Percentiles rank a stretch among this genome's conserved stretches.
phyloP scores from a whole-genome alignment of 2,329 filamentous ascomycete species.

The Aureobasidium sp. region DNA sequence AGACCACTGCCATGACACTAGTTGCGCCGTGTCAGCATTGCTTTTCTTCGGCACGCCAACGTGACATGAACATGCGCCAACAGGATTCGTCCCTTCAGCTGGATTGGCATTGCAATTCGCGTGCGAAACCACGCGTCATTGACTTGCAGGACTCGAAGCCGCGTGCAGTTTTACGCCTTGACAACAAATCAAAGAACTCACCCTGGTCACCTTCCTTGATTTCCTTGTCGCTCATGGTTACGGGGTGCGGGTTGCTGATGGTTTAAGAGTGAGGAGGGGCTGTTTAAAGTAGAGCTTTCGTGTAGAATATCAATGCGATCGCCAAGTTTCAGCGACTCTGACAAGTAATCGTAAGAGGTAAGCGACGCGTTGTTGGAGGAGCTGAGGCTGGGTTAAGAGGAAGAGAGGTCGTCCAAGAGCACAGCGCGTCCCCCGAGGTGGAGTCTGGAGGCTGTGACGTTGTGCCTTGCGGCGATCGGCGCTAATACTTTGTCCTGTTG shows the following conservation, averaged over 20 bases:
- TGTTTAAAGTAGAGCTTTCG: not conserved
- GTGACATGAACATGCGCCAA: constrained; percentile 7
- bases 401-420: not conserved
- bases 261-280: not conserved
- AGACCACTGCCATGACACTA: constrained; percentile 59
- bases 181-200: constrained; percentile 26
- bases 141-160: not conserved
- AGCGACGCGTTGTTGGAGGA: not conserved
- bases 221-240: constrained; percentile 39
- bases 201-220: constrained; percentile 47
- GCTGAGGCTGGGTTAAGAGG: not conserved
- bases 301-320: constrained; percentile 13
- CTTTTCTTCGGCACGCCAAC: not conserved
- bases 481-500: constrained; percentile 5
- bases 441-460: constrained; percentile 1
- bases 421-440: constrained; percentile 5
- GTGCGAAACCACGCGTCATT: not conserved
- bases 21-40: constrained; percentile 17
- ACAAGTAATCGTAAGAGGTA: not conserved
- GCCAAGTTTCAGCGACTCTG: constrained; percentile 2
- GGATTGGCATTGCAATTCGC: constrained; percentile 16
- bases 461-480: constrained; percentile 1
- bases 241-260: not conserved
- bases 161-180: not conserved
- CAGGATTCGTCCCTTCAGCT: constrained; percentile 11